Evolutionary conservation across 2,329 filamentous ascomycete genomes (phyloP).

Genomic region (Diplocarpon mali): DNA sequence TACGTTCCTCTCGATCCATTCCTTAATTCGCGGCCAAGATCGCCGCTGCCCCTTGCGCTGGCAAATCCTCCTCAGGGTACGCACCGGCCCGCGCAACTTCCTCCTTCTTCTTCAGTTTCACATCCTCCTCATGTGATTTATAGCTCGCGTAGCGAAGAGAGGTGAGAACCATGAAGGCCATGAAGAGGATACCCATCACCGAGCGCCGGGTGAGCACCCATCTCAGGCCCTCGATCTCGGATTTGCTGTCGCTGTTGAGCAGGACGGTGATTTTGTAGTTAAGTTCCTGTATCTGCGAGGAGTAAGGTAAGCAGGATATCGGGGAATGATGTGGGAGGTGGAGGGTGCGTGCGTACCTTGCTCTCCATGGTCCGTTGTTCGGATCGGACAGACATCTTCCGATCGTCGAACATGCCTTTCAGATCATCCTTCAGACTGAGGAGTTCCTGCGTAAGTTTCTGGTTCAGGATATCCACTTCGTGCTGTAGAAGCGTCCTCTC

Average conservation of each 20-base stretch:
- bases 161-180: conserved; percentile 49
- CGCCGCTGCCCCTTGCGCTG: conserved; percentile 42
- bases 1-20: background rate
- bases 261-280: conserved; percentile 93
- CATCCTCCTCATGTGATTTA: conserved; percentile 27
- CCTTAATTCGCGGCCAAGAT: conserved; percentile 45
- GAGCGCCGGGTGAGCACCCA: conserved; percentile 68
- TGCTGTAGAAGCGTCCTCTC: conserved; percentile 82
- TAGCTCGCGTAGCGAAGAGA: conserved; percentile 51
- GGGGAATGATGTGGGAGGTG: background rate
- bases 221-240: conserved; percentile 79
- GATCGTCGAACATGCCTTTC: conserved; percentile 93
- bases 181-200: conserved; percentile 53
- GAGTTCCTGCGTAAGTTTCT: conserved; percentile 76
- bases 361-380: conserved; percentile 80
- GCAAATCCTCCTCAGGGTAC: conserved; percentile 29
- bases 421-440: conserved; percentile 75
- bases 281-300: conserved; percentile 68
- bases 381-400: conserved; percentile 82
- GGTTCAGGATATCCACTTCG: conserved; percentile 85
- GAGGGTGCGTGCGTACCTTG: conserved; percentile 42
- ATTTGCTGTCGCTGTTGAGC: conserved; percentile 82
- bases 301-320: background rate
- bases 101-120: conserved; percentile 22
- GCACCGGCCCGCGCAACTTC: conserved; percentile 31